phyloP scores from a whole-genome alignment of 108 stramenopile species.

The Pseudonitzschia pungens region DNA sequence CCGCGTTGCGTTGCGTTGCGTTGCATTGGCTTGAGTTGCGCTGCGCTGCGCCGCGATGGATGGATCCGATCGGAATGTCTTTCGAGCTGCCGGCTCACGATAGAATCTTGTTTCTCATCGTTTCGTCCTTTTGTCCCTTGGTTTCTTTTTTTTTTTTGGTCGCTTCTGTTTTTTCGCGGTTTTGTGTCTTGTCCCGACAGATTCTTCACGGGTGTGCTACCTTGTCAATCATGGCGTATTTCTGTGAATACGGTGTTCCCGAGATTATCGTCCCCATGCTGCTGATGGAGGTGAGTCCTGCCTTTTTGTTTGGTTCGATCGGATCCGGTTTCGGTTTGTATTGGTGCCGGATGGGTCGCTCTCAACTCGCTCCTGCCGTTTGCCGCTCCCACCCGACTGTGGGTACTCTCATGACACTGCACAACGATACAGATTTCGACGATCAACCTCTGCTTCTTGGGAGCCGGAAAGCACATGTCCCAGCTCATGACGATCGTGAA shows the following conservation, averaged over 20 bases:
- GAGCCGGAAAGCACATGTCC: slow-evolving; percentile 27
- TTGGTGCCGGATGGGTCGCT: too few species aligned
- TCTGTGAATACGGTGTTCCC: slow-evolving; percentile 42
- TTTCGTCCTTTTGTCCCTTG: background rate
- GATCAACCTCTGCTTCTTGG: slow-evolving; percentile 36
- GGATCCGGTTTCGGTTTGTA: background rate
- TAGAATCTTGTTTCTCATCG: background rate
- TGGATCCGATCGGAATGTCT: too few species aligned
- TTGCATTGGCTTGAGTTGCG: too few species aligned
- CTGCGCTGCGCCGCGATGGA: too few species aligned
- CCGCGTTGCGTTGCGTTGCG: too few species aligned
- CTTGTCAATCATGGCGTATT: slow-evolving; percentile 50
- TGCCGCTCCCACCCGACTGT: too few species aligned
- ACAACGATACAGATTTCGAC: slow-evolving; percentile 34
- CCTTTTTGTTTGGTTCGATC: background rate
- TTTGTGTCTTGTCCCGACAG: background rate
- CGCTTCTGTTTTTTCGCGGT: background rate
- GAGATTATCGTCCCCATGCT: slow-evolving; percentile 54
- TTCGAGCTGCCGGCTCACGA: too few species aligned
- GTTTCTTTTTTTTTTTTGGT: background rate
- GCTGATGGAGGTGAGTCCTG: slow-evolving; percentile 52
- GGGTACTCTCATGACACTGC: background rate
- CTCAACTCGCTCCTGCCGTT: background rate
- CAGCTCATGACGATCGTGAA: slow-evolving; percentile 23
- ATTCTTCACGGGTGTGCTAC: slow-evolving; percentile 56